Evolutionary conservation across 257 asterid genomes (phyloP), one percentile per base, ranked within the genome.

Genomic region (Solanum chmielewskii): DNA sequence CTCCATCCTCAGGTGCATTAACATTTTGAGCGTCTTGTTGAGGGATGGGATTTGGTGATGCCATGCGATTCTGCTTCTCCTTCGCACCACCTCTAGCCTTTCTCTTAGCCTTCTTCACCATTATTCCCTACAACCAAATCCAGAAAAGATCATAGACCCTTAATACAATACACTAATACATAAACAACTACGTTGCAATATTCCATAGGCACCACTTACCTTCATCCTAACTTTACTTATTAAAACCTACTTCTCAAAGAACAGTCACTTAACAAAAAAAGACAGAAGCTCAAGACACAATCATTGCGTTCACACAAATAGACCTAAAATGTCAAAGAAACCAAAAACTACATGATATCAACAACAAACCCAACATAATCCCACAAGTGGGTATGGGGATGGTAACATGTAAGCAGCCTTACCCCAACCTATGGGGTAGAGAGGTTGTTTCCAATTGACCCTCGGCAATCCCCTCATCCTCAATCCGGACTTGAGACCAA

Each of bases 51-150:
- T 75, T 87, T 1, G 91, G 86, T 89, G 95, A 71, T 29, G 89
- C 86, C 59, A 92, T 77, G 18, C 91, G 77, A 86, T 87, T 89
- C 89, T 86, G 88, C 88, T 92, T 97, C 89, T 92, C 96, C 92
- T 91, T 95, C 13, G 88, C 93, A 82, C 87, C 95, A 90, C 91
- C 92, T 90, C 88, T 93, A 44, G 87, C 86, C 86, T 94, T 95
- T 95, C 91, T 96, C 88, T 93, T 96, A 71, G 86, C 93, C 89
- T 95, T 96, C 87, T 96, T 96, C 91, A 92, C 98, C 98, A 96
- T 96, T 90, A 86, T 87, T 84, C 45, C 95, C 98, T 94, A 86
- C 66, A 89, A 60, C 86, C 86, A 60, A 78, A 90, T 77, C 66
- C 77, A 83, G 81, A 59, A 81, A 83, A 88, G 88, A 84, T 33